Base-by-base conservation (phyloP, 192 early-diverging fungal species). In the Linderina pennispora region DNA sequence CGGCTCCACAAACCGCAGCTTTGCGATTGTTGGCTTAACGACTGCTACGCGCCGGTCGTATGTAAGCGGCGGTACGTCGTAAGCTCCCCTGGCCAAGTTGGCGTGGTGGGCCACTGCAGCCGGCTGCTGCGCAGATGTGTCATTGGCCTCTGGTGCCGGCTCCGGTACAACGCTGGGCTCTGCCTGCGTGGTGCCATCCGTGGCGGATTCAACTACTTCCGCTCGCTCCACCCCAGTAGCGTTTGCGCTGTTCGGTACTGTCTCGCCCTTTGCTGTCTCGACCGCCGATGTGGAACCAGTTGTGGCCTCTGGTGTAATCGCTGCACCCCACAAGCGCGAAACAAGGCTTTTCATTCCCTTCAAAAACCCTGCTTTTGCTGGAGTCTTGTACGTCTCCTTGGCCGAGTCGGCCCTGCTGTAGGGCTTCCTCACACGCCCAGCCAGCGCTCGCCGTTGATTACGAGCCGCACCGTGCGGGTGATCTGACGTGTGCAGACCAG, bases 341-440 rank as follows among this genome's bases (percentile, higher is more conserved):
- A 70, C 59, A 6, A 70, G 55, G 19, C 55, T 70, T 24, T 60
- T 59, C 67, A 70, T 70, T 54, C 67, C 67, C n/a, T 46, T 48
- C 9, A 70, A 45, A 26, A 70, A 70, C 4, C 67, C 48, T 7
- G 59, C 48, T 16, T 26, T 58, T 20, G 50, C 39, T n/a, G 43
- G 36, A 8, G 54, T 23, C 17, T 62, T 25, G 54, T 54, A 55
- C 14, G 53, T 20, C 6, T 37, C 45, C 15, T 43, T 7, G 36
- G 44, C 20, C 24, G 21, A 18, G 1, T 19, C 39, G 5, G 60
- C 42, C 16, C 67, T 44, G 15, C 28, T 24, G 25, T 70, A 70
- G 1, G 67, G 67, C 51, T 62, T 70, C 37, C 63, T 62, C 20
- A 62, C 34, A 34, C 62, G 69, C 33, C 62, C 65, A 20, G 62